Evolutionary conservation across 164 flowering plant species (phyloP).

Genomic region (Paratinospora sagittata): DNA sequence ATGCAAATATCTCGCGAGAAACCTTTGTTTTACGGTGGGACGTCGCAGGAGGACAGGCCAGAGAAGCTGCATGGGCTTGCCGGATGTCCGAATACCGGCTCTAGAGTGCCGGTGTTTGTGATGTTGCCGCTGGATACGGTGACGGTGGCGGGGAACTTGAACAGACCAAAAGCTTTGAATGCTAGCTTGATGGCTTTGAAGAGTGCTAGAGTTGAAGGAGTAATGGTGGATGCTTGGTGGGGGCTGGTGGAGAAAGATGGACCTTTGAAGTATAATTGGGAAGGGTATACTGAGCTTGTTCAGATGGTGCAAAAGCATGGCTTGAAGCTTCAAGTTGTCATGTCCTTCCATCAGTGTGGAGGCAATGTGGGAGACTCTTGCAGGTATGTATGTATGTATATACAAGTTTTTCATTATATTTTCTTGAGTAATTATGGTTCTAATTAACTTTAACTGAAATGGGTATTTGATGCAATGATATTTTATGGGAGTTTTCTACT

Average conservation of each 20-base stretch:
- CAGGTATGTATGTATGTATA: slow-evolving; percentile 39
- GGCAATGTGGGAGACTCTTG: slow-evolving; percentile 97
- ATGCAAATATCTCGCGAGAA: slow-evolving; percentile 10
- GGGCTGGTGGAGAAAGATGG: slow-evolving; percentile 92
- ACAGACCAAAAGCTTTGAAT: slow-evolving; percentile 64
- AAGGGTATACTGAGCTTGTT: slow-evolving; percentile 73
- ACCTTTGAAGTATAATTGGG: slow-evolving; percentile 80
- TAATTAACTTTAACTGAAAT: no score
- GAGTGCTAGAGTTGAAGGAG: slow-evolving; percentile 85
- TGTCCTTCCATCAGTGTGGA: slow-evolving; percentile 97
- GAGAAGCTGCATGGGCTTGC: slow-evolving; percentile 45
- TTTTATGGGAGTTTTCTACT: no score
- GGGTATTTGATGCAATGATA: no score
- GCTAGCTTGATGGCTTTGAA: slow-evolving; percentile 95
- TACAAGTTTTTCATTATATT: no score
- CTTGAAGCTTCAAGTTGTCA: slow-evolving; percentile 79
- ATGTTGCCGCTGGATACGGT: slow-evolving; percentile 92
- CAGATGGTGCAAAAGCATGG: slow-evolving; percentile 76
- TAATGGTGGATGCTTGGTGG: slow-evolving; percentile 99
- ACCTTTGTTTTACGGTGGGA: slow-evolving; percentile 11
- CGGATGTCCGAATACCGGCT: not conserved
- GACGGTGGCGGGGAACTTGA: slow-evolving; percentile 49
- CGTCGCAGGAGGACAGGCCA: slow-evolving; percentile 15
- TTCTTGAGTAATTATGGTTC: no score
- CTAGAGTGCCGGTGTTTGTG: slow-evolving; percentile 68